Base-by-base conservation (phyloP, 495 filamentous ascomycete genomes). In the Talaromyces borbonicus region DNA sequence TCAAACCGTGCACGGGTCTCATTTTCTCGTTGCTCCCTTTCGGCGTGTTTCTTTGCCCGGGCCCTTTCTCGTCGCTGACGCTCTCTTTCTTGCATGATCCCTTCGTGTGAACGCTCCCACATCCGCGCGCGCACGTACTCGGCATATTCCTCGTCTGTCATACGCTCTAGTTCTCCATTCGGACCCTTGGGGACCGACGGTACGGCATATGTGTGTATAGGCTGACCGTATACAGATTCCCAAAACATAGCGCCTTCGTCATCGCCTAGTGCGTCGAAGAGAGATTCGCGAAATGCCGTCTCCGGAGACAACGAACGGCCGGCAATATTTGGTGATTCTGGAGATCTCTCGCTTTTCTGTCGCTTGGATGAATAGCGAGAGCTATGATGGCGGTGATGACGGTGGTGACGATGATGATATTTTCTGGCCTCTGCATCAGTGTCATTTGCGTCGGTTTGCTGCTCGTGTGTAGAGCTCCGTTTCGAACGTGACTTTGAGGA, bases 201-300 rank as follows among this genome's bases (percentile, higher is more conserved):
- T 0, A 61, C 51, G 1, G 75, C 56, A 50, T 84, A 88, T 3
- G 59, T 73, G 53, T 86, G 83, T 43, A 97, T 85, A 1, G 90
- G 90, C 56, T 97, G 89, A 11, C 90, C 89, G 63, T 95, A 98
- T 40, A 97, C 87, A 26, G 78, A 75, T 59, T 95, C 83, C 92
- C 92, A 98, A 68, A 87, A 97, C 26, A 77, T 78, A 32, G 92
- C 92, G 29, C 92, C 92, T 67, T 98, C 92, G 64, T 98, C 92
- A 63, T 98, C 92, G 30, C 89, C 93, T 61, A 98, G 81, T n/a
- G 92, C 92, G 62, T 98, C 92, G 70, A 97, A 95, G 38, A 97
- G 80, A n/a, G 87, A 92, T 67, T 95, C 87, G 20, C 87, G 83
- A 63, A 98, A 98, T 12, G 90, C 89, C 8, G 72, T 65, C 15